Conservation (phyloP, 177 flowering plant species). For the Vitis hybrid region DNA sequence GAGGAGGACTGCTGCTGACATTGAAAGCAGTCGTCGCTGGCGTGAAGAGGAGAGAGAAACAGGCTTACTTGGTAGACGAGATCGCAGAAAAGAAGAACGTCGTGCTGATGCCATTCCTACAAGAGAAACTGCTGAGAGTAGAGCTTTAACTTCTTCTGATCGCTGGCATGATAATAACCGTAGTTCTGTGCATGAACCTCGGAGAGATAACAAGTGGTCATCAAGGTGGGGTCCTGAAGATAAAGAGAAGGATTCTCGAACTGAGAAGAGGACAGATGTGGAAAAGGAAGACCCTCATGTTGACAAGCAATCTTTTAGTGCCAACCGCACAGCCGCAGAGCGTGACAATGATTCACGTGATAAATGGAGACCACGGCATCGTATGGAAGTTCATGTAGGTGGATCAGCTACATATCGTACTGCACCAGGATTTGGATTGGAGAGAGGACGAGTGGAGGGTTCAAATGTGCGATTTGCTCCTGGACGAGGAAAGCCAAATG, state of each 20-base stretch:
- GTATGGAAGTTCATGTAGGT: constrained; percentile 65
- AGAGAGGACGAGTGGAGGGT: constrained; percentile 69
- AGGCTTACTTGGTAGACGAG: constrained; percentile 78
- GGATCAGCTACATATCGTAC: constrained; percentile 69
- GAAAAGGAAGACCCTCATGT: constrained; percentile 74
- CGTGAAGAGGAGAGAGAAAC: constrained; percentile 99
- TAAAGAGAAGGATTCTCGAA: constrained; percentile 77
- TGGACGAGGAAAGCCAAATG: constrained; percentile 79
- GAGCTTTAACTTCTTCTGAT: constrained; percentile 61
- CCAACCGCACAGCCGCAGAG: constrained; percentile 54
- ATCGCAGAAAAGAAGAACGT: constrained; percentile 79
- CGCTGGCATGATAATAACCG: constrained; percentile 79
- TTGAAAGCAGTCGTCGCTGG: constrained; percentile 83
- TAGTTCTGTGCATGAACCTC: constrained; percentile 60
- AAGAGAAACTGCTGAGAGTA: constrained; percentile 55
- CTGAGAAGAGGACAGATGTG: constrained; percentile 61
- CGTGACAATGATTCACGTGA: constrained; percentile 92
- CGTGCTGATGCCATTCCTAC: constrained; percentile 53
- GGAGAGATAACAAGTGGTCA: constrained; percentile 93
- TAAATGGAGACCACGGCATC: constrained; percentile 97
- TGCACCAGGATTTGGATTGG: constrained; percentile 92
- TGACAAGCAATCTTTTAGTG: constrained; percentile 54
- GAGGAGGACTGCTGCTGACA: constrained; percentile 64
- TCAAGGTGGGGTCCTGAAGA: constrained; percentile 99
- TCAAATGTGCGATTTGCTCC: constrained; percentile 64